These are phyloP conservation scores for Pezicula carpinea DNA, from an alignment of 2,329 filamentous ascomycete species.

Conservation along the genomic window DNA sequence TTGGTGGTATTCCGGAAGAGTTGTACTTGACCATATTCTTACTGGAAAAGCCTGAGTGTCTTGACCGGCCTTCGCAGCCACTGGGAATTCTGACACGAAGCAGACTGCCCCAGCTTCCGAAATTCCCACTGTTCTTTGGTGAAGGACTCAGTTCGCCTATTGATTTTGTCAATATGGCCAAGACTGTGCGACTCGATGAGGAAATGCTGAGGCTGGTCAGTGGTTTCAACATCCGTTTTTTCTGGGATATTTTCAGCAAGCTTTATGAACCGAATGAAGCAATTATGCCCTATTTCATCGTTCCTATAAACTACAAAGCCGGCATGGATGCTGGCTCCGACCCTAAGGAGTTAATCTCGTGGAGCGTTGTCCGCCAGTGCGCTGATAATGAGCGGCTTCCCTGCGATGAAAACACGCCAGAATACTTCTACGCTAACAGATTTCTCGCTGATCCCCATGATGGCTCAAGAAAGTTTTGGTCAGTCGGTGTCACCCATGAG, in stretches of 20 bases:
- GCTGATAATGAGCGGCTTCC: slow-evolving; percentile 28
- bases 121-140: slow-evolving; percentile 69
- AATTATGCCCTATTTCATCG: slow-evolving; percentile 79
- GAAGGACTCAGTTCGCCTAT: slow-evolving; percentile 56
- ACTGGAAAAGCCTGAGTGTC: slow-evolving; percentile 48
- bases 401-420: slow-evolving; percentile 38
- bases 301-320: slow-evolving; percentile 43
- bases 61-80: slow-evolving; percentile 56
- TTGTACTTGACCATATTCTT: slow-evolving; percentile 61
- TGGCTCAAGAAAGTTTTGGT: slow-evolving; percentile 59
- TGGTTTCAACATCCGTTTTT: slow-evolving; percentile 69
- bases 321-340: slow-evolving; percentile 4
- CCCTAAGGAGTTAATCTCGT: slow-evolving; percentile 48
- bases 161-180: slow-evolving; percentile 39
- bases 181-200: slow-evolving; percentile 38
- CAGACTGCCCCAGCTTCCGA: slow-evolving; percentile 58
- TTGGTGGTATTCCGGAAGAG: slow-evolving; percentile 38
- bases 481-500: slow-evolving; percentile 46
- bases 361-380: slow-evolving; percentile 44
- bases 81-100: slow-evolving; percentile 68
- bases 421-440: slow-evolving; percentile 47
- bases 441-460: slow-evolving; percentile 55
- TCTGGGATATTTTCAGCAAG: slow-evolving; percentile 87
- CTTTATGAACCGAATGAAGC: slow-evolving; percentile 58
- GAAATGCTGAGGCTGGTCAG: slow-evolving; percentile 52